Conservation (phyloP, 345 rosid species). For the Populus euphratica region DNA sequence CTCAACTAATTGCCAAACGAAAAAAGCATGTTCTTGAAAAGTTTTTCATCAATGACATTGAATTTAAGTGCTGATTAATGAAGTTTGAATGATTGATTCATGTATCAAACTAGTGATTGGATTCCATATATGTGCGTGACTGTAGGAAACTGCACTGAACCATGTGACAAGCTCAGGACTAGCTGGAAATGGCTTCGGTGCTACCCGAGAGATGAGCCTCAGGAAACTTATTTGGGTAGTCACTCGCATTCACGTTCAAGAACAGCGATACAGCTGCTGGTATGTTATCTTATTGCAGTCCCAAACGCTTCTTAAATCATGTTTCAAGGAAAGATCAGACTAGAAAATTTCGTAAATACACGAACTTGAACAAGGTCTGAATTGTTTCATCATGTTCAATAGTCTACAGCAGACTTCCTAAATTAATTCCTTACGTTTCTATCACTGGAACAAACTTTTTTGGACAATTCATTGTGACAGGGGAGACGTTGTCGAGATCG, state of each 20-base stretch:
- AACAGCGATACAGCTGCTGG: conserved; percentile 22
- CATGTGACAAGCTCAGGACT: conserved; percentile 25
- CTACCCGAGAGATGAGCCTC: conserved; percentile 23
- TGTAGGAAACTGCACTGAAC: conserved; percentile 24
- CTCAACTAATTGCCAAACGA: too few relatives aligned
- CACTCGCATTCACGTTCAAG: conserved; percentile 28
- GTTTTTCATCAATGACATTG: too few relatives aligned
- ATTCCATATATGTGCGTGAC: neutral
- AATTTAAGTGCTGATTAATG: neutral
- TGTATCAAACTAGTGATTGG: neutral
- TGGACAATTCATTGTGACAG: neutral
- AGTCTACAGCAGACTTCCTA: neutral
- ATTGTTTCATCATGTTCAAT: neutral
- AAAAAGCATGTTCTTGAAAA: too few relatives aligned
- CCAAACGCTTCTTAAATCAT: neutral
- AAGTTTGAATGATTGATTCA: neutral
- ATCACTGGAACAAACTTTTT: neutral
- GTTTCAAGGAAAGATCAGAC: neutral
- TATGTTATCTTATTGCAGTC: neutral
- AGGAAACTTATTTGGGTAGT: conserved; percentile 25
- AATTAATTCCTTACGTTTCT: neutral
- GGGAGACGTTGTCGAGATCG: conserved; percentile 29
- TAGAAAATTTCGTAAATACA: neutral
- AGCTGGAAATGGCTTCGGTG: conserved; percentile 21
- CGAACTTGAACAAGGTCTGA: neutral